These are phyloP conservation scores for Rhododendron vialii DNA, from an alignment of 148 eudicot species.

Conservation along the genomic window DNA sequence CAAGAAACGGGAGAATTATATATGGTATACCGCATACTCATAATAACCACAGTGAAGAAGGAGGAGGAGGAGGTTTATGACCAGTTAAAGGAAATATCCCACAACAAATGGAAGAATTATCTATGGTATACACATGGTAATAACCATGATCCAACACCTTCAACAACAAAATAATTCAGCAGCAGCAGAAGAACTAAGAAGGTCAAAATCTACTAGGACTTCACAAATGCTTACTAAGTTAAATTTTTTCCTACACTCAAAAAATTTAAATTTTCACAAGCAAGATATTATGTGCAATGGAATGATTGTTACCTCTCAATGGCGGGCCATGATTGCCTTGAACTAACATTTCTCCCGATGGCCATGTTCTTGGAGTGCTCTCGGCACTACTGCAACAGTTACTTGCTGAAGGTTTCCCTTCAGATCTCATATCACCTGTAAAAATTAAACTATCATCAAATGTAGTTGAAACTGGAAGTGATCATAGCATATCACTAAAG, in stretches of 20 bases:
- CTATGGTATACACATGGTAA: neutral
- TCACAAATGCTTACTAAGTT: neutral
- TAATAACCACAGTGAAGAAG: neutral
- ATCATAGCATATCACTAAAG: neutral
- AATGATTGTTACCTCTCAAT: slow-evolving; percentile 42
- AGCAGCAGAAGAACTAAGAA: neutral
- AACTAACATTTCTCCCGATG: slow-evolving; percentile 40
- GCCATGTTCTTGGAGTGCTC: slow-evolving; percentile 57
- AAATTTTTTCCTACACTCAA: neutral
- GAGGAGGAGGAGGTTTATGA: neutral
- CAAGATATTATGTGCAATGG: neutral
- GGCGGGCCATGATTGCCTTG: slow-evolving; percentile 49
- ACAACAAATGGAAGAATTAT: neutral
- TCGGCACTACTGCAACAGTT: slow-evolving; percentile 64
- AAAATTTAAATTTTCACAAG: neutral
- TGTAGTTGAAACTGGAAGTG: neutral
- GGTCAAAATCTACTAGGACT: neutral
- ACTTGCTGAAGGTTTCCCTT: slow-evolving; percentile 31
- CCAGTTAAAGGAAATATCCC: neutral
- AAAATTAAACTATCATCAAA: neutral
- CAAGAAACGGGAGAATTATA: neutral
- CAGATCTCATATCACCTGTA: slow-evolving; percentile 47
- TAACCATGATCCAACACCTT: neutral
- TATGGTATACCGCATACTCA: neutral
- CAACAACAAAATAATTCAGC: neutral